Evolutionary conservation across 768 basidiomycete species (phyloP).

Genomic region (Phaeolepiota aurea): DNA sequence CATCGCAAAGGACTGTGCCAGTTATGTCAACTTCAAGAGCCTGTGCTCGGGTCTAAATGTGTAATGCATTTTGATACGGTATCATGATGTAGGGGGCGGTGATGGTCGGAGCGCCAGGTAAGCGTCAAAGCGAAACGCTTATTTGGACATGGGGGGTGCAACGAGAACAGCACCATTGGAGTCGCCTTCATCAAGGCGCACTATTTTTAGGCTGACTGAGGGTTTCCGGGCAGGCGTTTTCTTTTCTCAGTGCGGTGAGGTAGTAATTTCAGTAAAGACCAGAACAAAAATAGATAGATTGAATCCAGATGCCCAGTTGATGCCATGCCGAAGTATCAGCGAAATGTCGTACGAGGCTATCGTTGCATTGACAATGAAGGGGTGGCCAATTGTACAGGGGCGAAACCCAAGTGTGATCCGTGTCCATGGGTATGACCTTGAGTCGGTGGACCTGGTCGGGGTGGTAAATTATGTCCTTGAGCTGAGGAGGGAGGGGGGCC

Average conservation of each 20-base stretch:
- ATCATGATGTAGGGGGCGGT: not conserved
- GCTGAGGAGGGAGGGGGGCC: slow-evolving; percentile 6
- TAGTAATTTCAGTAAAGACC: not conserved
- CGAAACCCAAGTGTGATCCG: too few species aligned
- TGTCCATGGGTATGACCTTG: slow-evolving; percentile 5
- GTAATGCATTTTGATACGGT: not conserved
- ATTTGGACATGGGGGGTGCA: not conserved
- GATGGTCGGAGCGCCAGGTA: not conserved
- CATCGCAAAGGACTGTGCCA: not conserved
- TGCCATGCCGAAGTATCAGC: not conserved
- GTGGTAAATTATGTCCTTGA: slow-evolving; percentile 6
- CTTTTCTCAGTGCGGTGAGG: not conserved
- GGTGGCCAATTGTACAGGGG: not conserved
- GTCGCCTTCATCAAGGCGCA: not conserved
- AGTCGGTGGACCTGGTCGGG: slow-evolving; percentile 12
- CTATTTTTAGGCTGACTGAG: not conserved
- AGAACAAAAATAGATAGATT: not conserved
- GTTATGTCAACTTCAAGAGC: not conserved
- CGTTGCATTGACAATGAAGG: not conserved
- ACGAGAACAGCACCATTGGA: not conserved
- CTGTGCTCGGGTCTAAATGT: not conserved
- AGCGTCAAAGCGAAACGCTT: not conserved
- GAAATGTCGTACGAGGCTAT: not conserved
- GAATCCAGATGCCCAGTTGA: not conserved
- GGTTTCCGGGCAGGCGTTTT: not conserved